Base-by-base conservation (phyloP, 129 eudicot species). In the sunflower (Helianthus annuus) region DNA sequence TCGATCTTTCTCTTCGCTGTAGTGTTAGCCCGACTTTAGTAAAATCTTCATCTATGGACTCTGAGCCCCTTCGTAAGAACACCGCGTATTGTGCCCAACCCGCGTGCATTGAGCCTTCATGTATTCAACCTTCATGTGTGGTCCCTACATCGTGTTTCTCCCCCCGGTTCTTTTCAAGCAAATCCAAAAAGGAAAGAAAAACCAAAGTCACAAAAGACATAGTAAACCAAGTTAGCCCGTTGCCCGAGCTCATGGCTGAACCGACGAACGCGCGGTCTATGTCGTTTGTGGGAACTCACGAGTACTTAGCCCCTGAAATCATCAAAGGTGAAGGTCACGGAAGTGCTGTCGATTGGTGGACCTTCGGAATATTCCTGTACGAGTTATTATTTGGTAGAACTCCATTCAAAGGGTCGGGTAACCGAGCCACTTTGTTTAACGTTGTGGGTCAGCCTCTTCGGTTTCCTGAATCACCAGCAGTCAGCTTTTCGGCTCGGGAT, bases 251-350 rank as follows among this genome's bases (percentile, higher is more conserved):
- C 45, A 80, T 88, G 66, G 90, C 86, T 6, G 88, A 88, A 59
- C 95, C 95, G 4, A 88, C 86, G 7, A 69, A 74, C 49, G 95
- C 85, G 8, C 84, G 88, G 11, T 88, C 95, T 0, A 85, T 85
- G 90, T 88, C 88, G n/a, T 88, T 88, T 62, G 95, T 88, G 6
- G 95, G 90, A 15, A 88, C 95, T 10, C 88, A 88, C 17, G 95
- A 88, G 56, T 88, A 88, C 51, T 60, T 85, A 17, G 90, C 90
- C 1, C 90, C 90, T 0, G 84, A 88, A 64, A 88, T 88, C 34
- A 85, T 88, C 39, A 79, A 84, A 42, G 90, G 90, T n/a, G 90
- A 88, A 54, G 95, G 90, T 1, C 95, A 88, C 42, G 95, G 88
- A 1, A 85, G 95, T 72, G 88, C 88, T 8, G 95, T 85, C 48